phyloP scores from a whole-genome alignment of 2,329 filamentous ascomycete species.

The Aspergillus brasiliensis region DNA sequence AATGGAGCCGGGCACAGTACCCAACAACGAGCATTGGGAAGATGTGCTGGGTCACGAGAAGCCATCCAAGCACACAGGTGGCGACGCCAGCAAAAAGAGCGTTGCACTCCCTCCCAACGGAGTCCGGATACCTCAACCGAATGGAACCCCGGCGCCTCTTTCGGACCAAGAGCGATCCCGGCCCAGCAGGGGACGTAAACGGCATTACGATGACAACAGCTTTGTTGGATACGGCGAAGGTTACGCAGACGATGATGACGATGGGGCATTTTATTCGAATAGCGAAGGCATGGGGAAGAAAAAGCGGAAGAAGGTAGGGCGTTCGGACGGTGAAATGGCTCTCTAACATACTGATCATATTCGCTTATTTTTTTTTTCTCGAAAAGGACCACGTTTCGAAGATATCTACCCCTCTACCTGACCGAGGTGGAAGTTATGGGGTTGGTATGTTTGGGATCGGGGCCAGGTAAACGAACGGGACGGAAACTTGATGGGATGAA shows the following conservation, averaged over 20 bases:
- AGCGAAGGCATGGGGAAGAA: constrained; percentile 48
- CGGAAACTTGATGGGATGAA: constrained; percentile 22
- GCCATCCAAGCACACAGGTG: constrained; percentile 38
- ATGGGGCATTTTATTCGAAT: constrained; percentile 47
- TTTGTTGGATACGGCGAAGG: constrained; percentile 56
- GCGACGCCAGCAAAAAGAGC: constrained; percentile 34
- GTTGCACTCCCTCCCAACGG: constrained; percentile 25
- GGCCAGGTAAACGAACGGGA: constrained; percentile 37
- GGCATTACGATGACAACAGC: constrained; percentile 54
- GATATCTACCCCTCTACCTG: constrained; percentile 41
- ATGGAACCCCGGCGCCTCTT: constrained; percentile 26
- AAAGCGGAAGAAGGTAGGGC: constrained; percentile 52
- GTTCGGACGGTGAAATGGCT: constrained; percentile 3
- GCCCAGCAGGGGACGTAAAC: constrained; percentile 51
- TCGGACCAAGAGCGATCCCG: constrained; percentile 40
- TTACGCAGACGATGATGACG: constrained; percentile 52
- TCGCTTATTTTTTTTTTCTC: constrained; percentile 5
- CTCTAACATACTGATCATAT: constrained; percentile 15
- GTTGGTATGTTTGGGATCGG: constrained; percentile 50
- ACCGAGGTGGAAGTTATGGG: constrained; percentile 45
- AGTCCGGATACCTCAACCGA: constrained; percentile 30
- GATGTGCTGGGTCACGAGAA: constrained; percentile 53
- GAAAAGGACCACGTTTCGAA: constrained; percentile 45
- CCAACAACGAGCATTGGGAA: constrained; percentile 53
- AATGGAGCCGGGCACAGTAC: constrained; percentile 49